A percentile compares a stretch with the other conserved stretches of the same genome.
Conservation (phyloP, 2,329 filamentous ascomycete species). For the Arthrobotrys pseudoclavata region DNA sequence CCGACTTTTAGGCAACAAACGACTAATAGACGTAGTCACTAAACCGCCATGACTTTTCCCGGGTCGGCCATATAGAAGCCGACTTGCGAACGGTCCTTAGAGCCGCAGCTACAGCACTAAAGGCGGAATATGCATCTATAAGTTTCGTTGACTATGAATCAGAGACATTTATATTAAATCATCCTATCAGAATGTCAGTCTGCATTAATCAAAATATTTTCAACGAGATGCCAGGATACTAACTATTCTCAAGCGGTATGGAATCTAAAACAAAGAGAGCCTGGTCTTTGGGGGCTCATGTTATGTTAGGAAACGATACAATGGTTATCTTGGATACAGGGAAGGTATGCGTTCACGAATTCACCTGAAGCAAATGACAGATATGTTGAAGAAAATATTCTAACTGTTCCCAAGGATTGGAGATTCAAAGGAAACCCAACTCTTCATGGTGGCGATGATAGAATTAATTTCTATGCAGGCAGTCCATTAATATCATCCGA, state of each 20-base stretch:
- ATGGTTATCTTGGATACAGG: slow-evolving; percentile 65
- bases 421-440: slow-evolving; percentile 65
- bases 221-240: not conserved
- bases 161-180: slow-evolving; percentile 64
- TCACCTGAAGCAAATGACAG: not conserved
- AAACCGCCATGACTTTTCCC: slow-evolving; percentile 31
- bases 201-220: not conserved
- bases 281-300: slow-evolving; percentile 66
- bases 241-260: slow-evolving; percentile 45
- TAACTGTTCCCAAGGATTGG: slow-evolving; percentile 64
- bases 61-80: slow-evolving; percentile 41
- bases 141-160: slow-evolving; percentile 65
- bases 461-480: slow-evolving; percentile 66
- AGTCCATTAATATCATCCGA: slow-evolving; percentile 65
- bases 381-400: not conserved
- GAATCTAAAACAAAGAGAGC: slow-evolving; percentile 62
- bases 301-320: slow-evolving; percentile 64
- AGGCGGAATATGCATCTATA: slow-evolving; percentile 63
- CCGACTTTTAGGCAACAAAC: not conserved
- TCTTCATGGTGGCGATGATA: slow-evolving; percentile 61
- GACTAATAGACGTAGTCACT: slow-evolving; percentile 25
- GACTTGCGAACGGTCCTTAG: slow-evolving; percentile 53
- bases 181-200: slow-evolving; percentile 54
- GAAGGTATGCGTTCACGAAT: slow-evolving; percentile 63
- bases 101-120: slow-evolving; percentile 36